Percentiles rank a stretch among this genome's conserved stretches.
Conservation (phyloP, 352 stramenopile species). For the Lagenidium sp. region DNA sequence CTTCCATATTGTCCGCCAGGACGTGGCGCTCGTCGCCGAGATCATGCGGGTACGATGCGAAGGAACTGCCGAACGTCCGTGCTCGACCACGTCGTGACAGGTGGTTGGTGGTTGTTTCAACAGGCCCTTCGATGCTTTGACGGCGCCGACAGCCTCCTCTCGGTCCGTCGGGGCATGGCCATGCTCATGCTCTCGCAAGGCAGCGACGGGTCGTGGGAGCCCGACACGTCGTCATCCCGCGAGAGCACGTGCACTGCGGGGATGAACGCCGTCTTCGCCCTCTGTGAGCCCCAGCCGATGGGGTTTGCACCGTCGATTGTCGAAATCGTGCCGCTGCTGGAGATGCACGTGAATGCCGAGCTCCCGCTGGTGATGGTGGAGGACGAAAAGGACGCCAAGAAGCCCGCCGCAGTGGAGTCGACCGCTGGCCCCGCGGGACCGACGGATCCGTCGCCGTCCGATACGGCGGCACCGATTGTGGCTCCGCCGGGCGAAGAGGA, state of each 20-base stretch:
- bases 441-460: background rate
- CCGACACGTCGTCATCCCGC: constrained; percentile 43
- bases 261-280: constrained; percentile 33
- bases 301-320: constrained; percentile 63
- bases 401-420: background rate
- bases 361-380: constrained; percentile 15
- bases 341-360: constrained; percentile 54
- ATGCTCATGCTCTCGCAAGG: constrained; percentile 52
- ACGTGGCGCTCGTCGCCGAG: constrained; percentile 59
- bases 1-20: constrained; percentile 64
- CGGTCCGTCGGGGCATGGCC: constrained; percentile 57
- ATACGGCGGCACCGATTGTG: background rate
- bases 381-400: constrained; percentile 10
- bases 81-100: background rate
- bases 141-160: constrained; percentile 52
- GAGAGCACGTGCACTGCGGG: no score
- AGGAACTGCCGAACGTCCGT: no score
- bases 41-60: constrained; percentile 45
- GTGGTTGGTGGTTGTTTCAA: background rate
- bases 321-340: constrained; percentile 34
- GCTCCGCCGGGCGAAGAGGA: no score
- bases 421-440: background rate
- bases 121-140: constrained; percentile 73
- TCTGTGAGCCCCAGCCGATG: constrained; percentile 29
- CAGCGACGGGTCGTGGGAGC: constrained; percentile 47